Conservation (phyloP, 176 grass and related monocot genomes). For the Aegilops umbellulata region DNA sequence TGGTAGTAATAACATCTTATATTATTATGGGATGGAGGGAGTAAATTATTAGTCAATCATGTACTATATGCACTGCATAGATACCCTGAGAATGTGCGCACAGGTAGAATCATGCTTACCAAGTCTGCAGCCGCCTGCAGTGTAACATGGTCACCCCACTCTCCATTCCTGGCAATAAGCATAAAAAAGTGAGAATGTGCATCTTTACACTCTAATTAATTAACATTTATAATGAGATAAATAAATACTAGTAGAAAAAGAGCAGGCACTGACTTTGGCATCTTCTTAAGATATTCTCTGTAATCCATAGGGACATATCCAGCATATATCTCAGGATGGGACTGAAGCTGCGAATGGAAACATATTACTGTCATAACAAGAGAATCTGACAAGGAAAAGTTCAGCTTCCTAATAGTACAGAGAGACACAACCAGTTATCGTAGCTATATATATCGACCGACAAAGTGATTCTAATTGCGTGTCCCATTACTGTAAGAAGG, state of each 20-base stretch:
- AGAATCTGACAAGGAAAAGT: not conserved
- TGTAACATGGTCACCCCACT: constrained; percentile 98
- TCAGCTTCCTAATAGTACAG: not conserved
- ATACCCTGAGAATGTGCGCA: no score
- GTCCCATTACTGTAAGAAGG: not conserved
- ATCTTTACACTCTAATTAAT: not conserved
- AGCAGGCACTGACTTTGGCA: constrained; percentile 60
- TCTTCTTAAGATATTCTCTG: constrained; percentile 81
- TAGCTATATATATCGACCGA: not conserved
- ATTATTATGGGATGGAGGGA: no score
- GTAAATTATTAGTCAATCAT: not conserved
- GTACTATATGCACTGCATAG: not conserved
- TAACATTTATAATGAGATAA: constrained; percentile 3
- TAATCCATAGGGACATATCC: constrained; percentile 97
- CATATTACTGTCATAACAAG: not conserved
- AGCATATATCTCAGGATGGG: constrained; percentile 59
- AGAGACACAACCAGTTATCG: not conserved
- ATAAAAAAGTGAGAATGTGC: constrained; percentile 7
- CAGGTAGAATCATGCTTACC: constrained; percentile 45
- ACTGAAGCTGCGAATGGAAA: constrained; percentile 57
- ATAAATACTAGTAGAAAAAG: not conserved
- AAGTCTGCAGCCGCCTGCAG: constrained; percentile 93
- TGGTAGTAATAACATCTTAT: no score
- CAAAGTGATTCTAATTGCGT: not conserved
- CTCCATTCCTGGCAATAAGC: constrained; percentile 59